A percentile compares a stretch with the other conserved stretches of the same genome.
Evolutionary conservation across 176 grass and related monocot species (phyloP).

Genomic region (Carex pumila): DNA sequence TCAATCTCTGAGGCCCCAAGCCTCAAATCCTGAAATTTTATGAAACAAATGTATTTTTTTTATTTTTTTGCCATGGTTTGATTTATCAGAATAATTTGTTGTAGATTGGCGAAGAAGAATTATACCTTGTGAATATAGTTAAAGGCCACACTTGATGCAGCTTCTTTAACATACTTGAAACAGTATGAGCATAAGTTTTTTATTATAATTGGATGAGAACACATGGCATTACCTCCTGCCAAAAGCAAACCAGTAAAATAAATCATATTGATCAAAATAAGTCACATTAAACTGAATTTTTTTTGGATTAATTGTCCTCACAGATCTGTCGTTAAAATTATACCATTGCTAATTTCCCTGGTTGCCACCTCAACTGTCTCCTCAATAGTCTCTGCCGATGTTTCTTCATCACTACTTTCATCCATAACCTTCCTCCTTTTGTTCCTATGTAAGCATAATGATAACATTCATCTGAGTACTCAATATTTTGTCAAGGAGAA

Average conservation of each 20-base stretch:
- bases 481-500: background rate
- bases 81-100: background rate
- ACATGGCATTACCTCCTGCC: background rate
- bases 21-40: constrained; percentile 53
- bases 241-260: background rate
- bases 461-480: background rate
- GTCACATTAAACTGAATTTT: background rate
- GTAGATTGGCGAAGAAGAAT: background rate
- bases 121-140: constrained; percentile 84
- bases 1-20: constrained; percentile 70
- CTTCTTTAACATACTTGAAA: constrained; percentile 32
- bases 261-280: background rate
- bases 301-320: background rate
- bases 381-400: background rate
- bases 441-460: constrained; percentile 1
- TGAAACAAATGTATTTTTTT: background rate
- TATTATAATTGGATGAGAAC: constrained; percentile 17
- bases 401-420: background rate
- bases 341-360: background rate
- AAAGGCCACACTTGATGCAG: constrained; percentile 63
- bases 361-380: background rate
- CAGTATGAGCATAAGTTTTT: constrained; percentile 16
- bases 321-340: background rate
- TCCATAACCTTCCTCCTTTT: constrained; percentile 13
- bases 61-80: background rate